Evolutionary conservation across 2,329 filamentous ascomycete genomes (phyloP).

Genomic region (Pseudogymnoascus sp.): DNA sequence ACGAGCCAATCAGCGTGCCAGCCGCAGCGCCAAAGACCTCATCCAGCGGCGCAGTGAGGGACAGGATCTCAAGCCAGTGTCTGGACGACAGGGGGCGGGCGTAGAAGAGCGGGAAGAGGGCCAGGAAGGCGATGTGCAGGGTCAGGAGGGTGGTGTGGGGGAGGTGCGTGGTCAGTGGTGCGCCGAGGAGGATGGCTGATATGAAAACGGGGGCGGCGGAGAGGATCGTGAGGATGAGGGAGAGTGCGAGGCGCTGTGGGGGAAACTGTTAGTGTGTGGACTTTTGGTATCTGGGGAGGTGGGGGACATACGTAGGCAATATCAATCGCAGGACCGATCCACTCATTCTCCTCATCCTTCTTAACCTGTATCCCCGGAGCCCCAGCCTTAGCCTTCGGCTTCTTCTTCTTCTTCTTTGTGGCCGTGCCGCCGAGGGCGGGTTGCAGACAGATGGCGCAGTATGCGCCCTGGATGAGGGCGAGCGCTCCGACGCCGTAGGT

Average conservation of each 20-base stretch:
- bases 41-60: constrained; percentile 64
- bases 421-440: constrained; percentile 40
- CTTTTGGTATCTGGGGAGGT: neutral
- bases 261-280: neutral
- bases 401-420: constrained; percentile 43
- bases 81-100: constrained; percentile 66
- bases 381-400: constrained; percentile 15
- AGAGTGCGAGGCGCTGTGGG: constrained; percentile 58
- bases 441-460: constrained; percentile 56
- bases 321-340: neutral
- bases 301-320: neutral
- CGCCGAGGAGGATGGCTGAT: constrained; percentile 75
- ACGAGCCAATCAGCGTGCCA: constrained; percentile 74
- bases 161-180: constrained; percentile 75
- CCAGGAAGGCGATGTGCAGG: constrained; percentile 71
- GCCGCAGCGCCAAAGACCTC: constrained; percentile 73
- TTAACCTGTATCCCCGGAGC: neutral
- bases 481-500: constrained; percentile 52
- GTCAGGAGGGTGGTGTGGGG: constrained; percentile 72
- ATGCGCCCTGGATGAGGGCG: constrained; percentile 53
- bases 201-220: constrained; percentile 45
- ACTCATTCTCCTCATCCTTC: neutral
- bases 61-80: constrained; percentile 63
- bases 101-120: constrained; percentile 74
- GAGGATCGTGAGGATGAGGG: constrained; percentile 45